Percentiles rank a stretch among this genome's conserved stretches.
These are phyloP conservation scores for Theileria parva DNA, from an alignment of 169 alveolate species.

Conservation along the genomic window DNA sequence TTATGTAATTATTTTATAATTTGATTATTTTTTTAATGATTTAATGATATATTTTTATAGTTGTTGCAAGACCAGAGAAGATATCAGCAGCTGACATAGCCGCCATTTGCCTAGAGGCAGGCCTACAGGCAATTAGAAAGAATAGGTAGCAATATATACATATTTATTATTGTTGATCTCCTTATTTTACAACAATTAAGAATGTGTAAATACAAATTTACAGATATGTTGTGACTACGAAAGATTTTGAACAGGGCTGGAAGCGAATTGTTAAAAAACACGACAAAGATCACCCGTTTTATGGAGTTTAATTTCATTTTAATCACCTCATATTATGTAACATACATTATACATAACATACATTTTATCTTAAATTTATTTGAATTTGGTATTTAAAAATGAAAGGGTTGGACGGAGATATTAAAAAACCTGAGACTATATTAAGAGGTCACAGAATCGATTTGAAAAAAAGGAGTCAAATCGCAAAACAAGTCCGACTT, in stretches of 20 bases:
- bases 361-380: not conserved
- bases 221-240: constrained; percentile 92
- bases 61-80: constrained; percentile 96
- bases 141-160: constrained; percentile 78
- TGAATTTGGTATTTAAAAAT: constrained; percentile 11
- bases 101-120: constrained; percentile 98
- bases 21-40: not conserved
- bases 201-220: not conserved
- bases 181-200: not conserved
- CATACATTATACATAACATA: not conserved
- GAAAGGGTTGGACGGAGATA: constrained; percentile 28
- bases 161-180: not conserved
- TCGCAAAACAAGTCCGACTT: constrained; percentile 46
- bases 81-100: constrained; percentile 98
- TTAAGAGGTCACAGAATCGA: constrained; percentile 54
- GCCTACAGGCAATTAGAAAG: constrained; percentile 98
- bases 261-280: constrained; percentile 92
- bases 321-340: not conserved
- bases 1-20: not conserved
- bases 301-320: constrained; percentile 72
- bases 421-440: constrained; percentile 38
- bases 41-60: constrained; percentile 40
- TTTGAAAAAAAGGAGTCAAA: constrained; percentile 30
- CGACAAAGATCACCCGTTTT: constrained; percentile 92
- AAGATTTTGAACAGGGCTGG: constrained; percentile 97